phyloP scores from a whole-genome alignment of 805 yeast genomes.

The Kazachstania viticola region DNA sequence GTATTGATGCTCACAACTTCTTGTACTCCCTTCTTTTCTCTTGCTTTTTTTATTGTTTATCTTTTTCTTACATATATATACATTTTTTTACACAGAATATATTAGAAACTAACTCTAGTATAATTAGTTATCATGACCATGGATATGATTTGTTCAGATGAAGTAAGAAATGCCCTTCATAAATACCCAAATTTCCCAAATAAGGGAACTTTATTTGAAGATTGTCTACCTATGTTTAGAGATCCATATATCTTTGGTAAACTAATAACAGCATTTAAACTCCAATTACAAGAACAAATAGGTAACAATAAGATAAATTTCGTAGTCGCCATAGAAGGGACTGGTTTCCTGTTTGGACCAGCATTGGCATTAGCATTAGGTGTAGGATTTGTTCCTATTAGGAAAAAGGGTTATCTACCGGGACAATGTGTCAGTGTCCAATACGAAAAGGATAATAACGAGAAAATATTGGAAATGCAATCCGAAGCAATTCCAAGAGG shows the following conservation, averaged over 20 bases:
- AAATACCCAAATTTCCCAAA: constrained; percentile 92
- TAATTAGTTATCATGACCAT: too few species aligned
- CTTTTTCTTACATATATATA: too few species aligned
- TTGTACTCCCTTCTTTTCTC: too few species aligned
- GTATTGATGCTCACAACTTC: too few species aligned
- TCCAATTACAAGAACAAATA: constrained; percentile 50
- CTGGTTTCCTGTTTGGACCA: constrained; percentile 97
- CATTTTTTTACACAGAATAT: too few species aligned
- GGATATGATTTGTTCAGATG: too few species aligned
- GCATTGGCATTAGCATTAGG: constrained; percentile 79
- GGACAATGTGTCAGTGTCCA: constrained; percentile 65
- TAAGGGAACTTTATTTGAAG: constrained; percentile 90
- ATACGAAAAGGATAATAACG: constrained; percentile 86
- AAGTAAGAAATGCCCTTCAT: constrained; percentile 41
- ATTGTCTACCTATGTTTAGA: constrained; percentile 88
- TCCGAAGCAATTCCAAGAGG: constrained; percentile 67
- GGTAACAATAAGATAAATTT: constrained; percentile 62
- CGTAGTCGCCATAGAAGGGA: constrained; percentile 87
- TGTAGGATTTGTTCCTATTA: constrained; percentile 88
- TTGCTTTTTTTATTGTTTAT: too few species aligned
- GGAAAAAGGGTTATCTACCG: constrained; percentile 93
- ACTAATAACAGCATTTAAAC: constrained; percentile 66
- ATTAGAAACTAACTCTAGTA: too few species aligned
- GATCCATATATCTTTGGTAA: constrained; percentile 71
- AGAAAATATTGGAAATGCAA: constrained; percentile 83